These are phyloP conservation scores for Phytophthora crassamura DNA, from an alignment of 352 stramenopile species.

Conservation along the genomic window DNA sequence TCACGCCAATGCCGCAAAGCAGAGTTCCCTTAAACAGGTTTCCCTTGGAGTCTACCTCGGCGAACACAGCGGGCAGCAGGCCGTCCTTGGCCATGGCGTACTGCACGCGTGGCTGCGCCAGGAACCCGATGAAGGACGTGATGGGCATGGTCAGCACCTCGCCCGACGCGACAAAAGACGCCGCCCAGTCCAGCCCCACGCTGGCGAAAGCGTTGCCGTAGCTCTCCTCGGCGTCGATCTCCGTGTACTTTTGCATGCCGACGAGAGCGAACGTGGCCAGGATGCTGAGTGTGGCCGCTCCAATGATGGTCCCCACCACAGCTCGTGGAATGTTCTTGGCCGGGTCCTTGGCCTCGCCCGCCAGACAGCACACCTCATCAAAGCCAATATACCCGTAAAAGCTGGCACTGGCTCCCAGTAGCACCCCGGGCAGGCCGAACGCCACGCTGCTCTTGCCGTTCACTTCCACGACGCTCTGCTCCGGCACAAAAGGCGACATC, in stretches of 20 bases:
- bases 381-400: conserved; percentile 98
- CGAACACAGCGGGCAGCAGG: conserved; percentile 90
- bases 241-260: conserved; percentile 90
- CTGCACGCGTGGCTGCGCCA: conserved; percentile 92
- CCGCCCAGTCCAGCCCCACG: conserved; percentile 67
- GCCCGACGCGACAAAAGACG: conserved; percentile 88
- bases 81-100: conserved; percentile 95
- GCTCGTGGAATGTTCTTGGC: conserved; percentile 87
- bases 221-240: conserved; percentile 78
- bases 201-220: conserved; percentile 83
- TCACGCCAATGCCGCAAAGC: conserved; percentile 56
- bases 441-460: conserved; percentile 42
- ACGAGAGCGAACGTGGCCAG: conserved; percentile 93
- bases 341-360: conserved; percentile 88
- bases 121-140: conserved; percentile 95
- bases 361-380: conserved; percentile 96
- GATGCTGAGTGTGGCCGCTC: conserved; percentile 82
- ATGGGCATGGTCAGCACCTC: conserved; percentile 96
- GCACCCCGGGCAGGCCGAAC: conserved; percentile 82
- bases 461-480: conserved; percentile 22
- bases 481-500: conserved; percentile 86
- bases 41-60: conserved; percentile 64
- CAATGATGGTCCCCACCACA: conserved; percentile 90
- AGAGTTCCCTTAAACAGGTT: conserved; percentile 80
- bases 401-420: conserved; percentile 91